phyloP scores from a whole-genome alignment of 2,329 filamentous ascomycete species.

The Fusarium sambucinum region DNA sequence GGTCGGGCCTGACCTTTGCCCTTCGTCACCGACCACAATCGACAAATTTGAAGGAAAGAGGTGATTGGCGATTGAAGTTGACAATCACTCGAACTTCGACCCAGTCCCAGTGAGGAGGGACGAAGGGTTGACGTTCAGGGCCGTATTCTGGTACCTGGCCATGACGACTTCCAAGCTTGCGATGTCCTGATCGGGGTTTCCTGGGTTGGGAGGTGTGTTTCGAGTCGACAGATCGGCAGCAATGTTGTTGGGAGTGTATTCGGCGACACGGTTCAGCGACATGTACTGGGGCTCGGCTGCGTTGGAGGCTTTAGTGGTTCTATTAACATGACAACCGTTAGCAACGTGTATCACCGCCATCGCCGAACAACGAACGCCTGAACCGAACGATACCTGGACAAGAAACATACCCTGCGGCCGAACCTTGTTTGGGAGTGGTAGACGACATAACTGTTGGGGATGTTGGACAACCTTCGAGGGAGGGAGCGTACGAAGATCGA shows the following conservation, averaged over 20 bases:
- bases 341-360: not conserved
- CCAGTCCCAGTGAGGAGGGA: slow-evolving; percentile 1
- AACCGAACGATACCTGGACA: slow-evolving; percentile 1
- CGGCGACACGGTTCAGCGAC: not conserved
- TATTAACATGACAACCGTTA: slow-evolving; percentile 19
- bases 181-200: not conserved
- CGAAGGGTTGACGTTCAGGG: not conserved
- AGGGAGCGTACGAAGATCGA: not conserved
- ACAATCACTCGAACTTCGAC: slow-evolving; percentile 11
- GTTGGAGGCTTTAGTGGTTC: not conserved
- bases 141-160: slow-evolving; percentile 1
- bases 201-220: not conserved
- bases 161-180: slow-evolving; percentile 16
- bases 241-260: slow-evolving; percentile 12
- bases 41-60: not conserved
- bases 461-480: not conserved
- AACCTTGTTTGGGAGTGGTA: slow-evolving; percentile 18
- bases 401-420: slow-evolving; percentile 26
- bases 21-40: not conserved
- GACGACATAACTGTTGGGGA: slow-evolving; percentile 24
- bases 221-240: slow-evolving; percentile 4
- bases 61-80: not conserved
- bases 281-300: slow-evolving; percentile 9
- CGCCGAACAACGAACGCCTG: not conserved
- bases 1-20: not conserved